Percentiles rank a stretch among this genome's conserved stretches.
phyloP scores from a whole-genome alignment of 305 asterid species.

The Fraxinus ornus region DNA sequence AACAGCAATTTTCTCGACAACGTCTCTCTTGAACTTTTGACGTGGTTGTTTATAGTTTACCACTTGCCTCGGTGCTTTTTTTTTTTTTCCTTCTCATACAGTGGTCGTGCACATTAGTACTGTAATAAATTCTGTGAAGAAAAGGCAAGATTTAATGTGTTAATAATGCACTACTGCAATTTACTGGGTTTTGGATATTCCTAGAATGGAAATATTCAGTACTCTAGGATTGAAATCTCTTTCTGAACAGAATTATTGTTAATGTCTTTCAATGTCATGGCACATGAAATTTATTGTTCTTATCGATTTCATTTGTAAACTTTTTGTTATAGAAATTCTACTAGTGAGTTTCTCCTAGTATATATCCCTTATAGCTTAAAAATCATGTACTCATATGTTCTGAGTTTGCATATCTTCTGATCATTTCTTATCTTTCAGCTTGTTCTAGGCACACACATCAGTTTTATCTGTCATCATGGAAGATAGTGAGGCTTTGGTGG shows the following conservation, averaged over 20 bases:
- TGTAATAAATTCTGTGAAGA: background rate
- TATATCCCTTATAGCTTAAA: background rate
- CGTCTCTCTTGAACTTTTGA: background rate
- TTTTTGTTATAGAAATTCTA: background rate
- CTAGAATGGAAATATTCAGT: background rate
- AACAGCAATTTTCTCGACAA: background rate
- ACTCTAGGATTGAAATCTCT: background rate
- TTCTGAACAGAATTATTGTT: background rate
- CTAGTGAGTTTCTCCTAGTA: background rate
- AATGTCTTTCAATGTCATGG: background rate
- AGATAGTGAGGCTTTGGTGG: constrained; percentile 51
- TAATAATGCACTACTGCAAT: background rate
- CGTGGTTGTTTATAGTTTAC: background rate
- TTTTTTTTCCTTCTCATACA: background rate
- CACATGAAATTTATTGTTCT: background rate
- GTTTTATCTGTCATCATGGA: constrained; percentile 35
- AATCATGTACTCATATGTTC: background rate
- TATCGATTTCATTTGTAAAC: background rate
- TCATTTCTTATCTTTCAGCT: background rate
- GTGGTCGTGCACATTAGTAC: background rate
- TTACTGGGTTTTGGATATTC: background rate
- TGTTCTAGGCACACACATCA: constrained; percentile 14
- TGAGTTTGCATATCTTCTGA: background rate
- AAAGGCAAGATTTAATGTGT: background rate
- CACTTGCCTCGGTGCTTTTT: background rate